Base-by-base conservation (phyloP, 148 eudicot species). In the Rhododendron griersonianum region DNA sequence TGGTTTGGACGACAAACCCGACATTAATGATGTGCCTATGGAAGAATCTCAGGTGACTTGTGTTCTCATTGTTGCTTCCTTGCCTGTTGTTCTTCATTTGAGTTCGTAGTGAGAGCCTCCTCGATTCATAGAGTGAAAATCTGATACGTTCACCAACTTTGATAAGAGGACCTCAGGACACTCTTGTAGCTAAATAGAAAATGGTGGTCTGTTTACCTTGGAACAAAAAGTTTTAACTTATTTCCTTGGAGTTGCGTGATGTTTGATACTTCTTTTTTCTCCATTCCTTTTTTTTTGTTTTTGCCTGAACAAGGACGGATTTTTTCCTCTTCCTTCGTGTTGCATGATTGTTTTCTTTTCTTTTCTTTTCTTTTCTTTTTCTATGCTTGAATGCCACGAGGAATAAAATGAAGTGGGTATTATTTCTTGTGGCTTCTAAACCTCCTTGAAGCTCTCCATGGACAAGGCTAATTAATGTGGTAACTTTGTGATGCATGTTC, bases 21-120 rank as follows among this genome's bases (percentile, higher is more conserved):
- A 96, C 87, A 96, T 96, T 78, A 95, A 96, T 65, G 95, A 95
- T 87, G 86, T 93, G 81, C 99, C 99, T 23, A 90, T 93, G 98
- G 98, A 95, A 83, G 96, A 95, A 83, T 86, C 77, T 77, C 88
- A 91, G 99, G 98, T 96, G 87, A 55, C 80, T 57, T 15, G 14
- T 57, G 73, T 59, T 81, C 30, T 59, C 53, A 37, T 71, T 30
- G n/a, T 84, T 8, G 30, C 45, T 84, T 50, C 69, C 44, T 81
- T 71, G 18, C 28, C 4, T 25, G 3, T 47, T 15, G 3, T 80
- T 48, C 74, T 11, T 28, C 2, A 14, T 19, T 44, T 48, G 67
- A 45, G 80, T 84, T 35, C 19, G 1, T 50, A 21, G 33, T 35
- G 9, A 71, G 63, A 73, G 47, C 53, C 65, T 73, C n/a, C 14